These are phyloP conservation scores for Penicillium goetzii DNA, from an alignment of 495 filamentous ascomycete species.

Conservation along the genomic window DNA sequence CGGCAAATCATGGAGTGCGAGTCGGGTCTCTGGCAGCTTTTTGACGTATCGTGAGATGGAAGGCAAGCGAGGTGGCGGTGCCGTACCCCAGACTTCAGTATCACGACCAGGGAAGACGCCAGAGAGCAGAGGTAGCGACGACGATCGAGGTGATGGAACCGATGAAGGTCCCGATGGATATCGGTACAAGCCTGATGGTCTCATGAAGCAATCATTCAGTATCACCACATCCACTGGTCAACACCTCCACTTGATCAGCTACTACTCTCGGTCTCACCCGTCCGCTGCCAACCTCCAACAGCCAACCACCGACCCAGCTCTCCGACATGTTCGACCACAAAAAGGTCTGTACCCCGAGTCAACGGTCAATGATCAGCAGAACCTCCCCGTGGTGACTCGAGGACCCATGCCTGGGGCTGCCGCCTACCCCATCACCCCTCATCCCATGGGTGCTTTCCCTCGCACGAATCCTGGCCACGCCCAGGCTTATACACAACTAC, in stretches of 20 bases:
- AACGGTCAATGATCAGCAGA: conserved; percentile 83
- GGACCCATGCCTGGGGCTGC: conserved; percentile 61
- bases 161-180: conserved; percentile 95
- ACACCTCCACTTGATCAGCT: conserved; percentile 95
- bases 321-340: conserved; percentile 79
- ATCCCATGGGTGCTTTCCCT: conserved; percentile 55
- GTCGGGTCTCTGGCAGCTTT: conserved; percentile 95
- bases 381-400: conserved; percentile 65
- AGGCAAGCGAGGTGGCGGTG: conserved; percentile 78
- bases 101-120: conserved; percentile 75
- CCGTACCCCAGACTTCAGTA: conserved; percentile 57
- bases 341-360: conserved; percentile 98
- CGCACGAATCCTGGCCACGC: conserved; percentile 44
- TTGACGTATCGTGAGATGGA: conserved; percentile 99
- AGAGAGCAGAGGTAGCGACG: conserved; percentile 81
- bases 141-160: conserved; percentile 66
- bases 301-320: conserved; percentile 76
- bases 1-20: conserved; percentile 98
- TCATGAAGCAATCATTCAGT: conserved; percentile 99
- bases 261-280: conserved; percentile 80
- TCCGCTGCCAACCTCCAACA: conserved; percentile 69
- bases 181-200: conserved; percentile 92
- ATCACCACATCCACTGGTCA: conserved; percentile 90
- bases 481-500: conserved; percentile 51
- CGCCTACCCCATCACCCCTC: conserved; percentile 54